phyloP scores from a whole-genome alignment of 768 basidiomycete species.

The Amanita exitialis region DNA sequence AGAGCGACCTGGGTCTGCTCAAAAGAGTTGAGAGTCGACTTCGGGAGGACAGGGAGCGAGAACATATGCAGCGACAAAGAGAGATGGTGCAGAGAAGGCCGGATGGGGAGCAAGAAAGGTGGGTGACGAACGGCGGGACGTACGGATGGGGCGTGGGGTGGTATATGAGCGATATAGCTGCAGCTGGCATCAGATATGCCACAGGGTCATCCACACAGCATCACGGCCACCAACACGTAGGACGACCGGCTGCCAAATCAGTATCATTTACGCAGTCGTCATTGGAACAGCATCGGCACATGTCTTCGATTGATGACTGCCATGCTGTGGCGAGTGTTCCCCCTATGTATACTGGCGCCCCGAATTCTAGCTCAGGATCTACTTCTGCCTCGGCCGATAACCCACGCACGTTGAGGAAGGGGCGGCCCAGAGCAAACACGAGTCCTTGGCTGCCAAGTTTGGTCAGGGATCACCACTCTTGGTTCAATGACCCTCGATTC shows the following conservation, averaged over 20 bases:
- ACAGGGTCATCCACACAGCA: background rate
- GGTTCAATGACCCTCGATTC: conserved; percentile 90
- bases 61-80: conserved; percentile 21
- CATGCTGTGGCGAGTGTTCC: background rate
- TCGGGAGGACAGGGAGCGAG: conserved; percentile 31
- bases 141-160: conserved; percentile 5
- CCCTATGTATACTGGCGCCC: background rate
- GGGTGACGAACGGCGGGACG: conserved; percentile 12
- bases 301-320: background rate
- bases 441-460: conserved; percentile 53
- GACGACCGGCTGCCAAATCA: conserved; percentile 39
- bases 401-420: conserved; percentile 16
- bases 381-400: background rate
- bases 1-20: conserved; percentile 65
- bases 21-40: conserved; percentile 52
- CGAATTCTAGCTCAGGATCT: background rate
- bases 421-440: conserved; percentile 63
- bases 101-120: conserved; percentile 8
- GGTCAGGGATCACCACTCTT: conserved; percentile 71
- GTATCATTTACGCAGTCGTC: conserved; percentile 34
- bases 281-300: conserved; percentile 5
- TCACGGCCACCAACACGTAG: conserved; percentile 9
- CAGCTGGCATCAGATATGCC: background rate
- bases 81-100: conserved; percentile 21
- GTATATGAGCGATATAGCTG: conserved; percentile 3